Base-by-base conservation (phyloP, 441 rosid species). In the Syzygium syzygioides region DNA sequence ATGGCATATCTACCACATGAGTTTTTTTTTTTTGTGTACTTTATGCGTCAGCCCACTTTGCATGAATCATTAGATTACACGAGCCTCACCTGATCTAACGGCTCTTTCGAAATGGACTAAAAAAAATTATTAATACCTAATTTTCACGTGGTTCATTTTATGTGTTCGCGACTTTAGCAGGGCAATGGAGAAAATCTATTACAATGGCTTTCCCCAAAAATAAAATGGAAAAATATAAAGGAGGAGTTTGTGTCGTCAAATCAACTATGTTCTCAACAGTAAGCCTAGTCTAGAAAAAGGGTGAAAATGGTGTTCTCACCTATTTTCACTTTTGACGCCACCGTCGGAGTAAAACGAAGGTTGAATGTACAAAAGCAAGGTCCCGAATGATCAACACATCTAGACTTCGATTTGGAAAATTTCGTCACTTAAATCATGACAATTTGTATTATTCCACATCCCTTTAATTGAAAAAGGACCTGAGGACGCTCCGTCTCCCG, bases 61-160 rank as follows among this genome's bases (percentile, higher is more conserved):
- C 0, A 34, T 71, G 28, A 19, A 10, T 0, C 11, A 0, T 19
- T 68, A 68, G 4, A 68, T 68, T 1, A 20, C 5, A 3, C 12
- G 1, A 4, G 50, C 37, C 14, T 7, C 34, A 34, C 7, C 26
- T 0, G 13, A 71, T 34, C 25, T 71, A 71, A 20, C 1, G 28
- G 6, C 50, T 71, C 50, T 34, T 41, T 71, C 37, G 28, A 20
- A 26, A 26, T 25, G 12, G n/a, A 59, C n/a, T 4, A 26, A 25
- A 1, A 25, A 59, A 59, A 2, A 59, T 59, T 30, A 9, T 4
- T 6, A 59, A 14, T 26, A 5, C 30, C 30, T 26, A 26, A 12
- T 71, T 71, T 34, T 34, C 80, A 19, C 37, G 34, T 14, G 3
- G 5, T 7, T n/a, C 37, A 15, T 64, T 60, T 28, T 0, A 28